These are phyloP conservation scores for Solidago caesia DNA, from an alignment of 129 eudicot species.

Conservation along the genomic window DNA sequence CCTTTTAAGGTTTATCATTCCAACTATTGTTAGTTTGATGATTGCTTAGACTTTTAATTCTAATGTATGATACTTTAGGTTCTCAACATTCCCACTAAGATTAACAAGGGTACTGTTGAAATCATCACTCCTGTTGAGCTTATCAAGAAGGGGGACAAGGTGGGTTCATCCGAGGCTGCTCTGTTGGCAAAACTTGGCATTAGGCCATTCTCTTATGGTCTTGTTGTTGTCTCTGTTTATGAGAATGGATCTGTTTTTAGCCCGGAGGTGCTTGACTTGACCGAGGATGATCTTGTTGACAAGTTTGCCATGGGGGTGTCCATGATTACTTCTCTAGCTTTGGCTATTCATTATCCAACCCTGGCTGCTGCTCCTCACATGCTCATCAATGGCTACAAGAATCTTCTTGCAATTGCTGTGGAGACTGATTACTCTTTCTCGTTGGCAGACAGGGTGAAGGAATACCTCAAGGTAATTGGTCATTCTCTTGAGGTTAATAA, in stretches of 20 bases:
- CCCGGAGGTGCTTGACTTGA: conserved; percentile 67
- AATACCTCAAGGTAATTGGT: conserved; percentile 57
- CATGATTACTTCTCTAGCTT: conserved; percentile 53
- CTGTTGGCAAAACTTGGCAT: conserved; percentile 76
- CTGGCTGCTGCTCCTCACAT: conserved; percentile 85
- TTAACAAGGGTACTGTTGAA: conserved; percentile 90
- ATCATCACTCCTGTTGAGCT: conserved; percentile 84
- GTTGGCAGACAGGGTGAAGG: conserved; percentile 68
- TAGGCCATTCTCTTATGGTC: conserved; percentile 81
- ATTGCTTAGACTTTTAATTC: neutral
- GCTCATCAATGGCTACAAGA: conserved; percentile 78
- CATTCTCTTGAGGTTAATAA: neutral
- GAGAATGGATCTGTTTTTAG: conserved; percentile 70
- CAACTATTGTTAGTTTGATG: neutral
- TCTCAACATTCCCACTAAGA: conserved; percentile 84
- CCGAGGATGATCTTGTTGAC: conserved; percentile 66
- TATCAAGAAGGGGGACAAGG: conserved; percentile 80
- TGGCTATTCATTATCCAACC: conserved; percentile 69
- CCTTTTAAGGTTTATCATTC: neutral
- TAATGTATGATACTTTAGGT: conserved; percentile 32
- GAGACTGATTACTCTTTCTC: conserved; percentile 66
- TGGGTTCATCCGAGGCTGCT: conserved; percentile 82
- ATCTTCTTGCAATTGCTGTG: conserved; percentile 60
- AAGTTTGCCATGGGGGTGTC: conserved; percentile 69
- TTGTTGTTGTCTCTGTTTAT: conserved; percentile 50